Conservation (phyloP, 1,284 basidiomycete species). For the Trametes polyzona region DNA sequence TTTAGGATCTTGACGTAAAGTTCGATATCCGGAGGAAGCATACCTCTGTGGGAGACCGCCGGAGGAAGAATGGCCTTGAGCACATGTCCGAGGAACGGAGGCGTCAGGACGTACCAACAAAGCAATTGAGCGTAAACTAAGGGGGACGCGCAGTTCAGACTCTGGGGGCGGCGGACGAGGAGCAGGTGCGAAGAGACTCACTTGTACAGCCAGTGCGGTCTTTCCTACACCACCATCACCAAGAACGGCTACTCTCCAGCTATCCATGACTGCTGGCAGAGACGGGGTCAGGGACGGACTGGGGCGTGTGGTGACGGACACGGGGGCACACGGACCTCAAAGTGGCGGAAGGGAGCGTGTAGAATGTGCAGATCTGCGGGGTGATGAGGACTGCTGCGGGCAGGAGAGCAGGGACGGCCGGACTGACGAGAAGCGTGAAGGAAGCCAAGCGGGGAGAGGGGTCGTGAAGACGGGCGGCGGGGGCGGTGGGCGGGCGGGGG, state of each 20-base stretch:
- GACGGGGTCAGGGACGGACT: conserved; percentile 7
- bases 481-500: conserved; percentile 23
- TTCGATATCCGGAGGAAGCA: neutral
- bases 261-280: conserved; percentile 69
- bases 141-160: neutral
- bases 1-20: neutral
- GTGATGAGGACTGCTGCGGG: conserved; percentile 14
- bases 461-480: conserved; percentile 19
- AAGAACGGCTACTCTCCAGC: conserved; percentile 92
- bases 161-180: conserved; percentile 11
- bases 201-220: conserved; percentile 95
- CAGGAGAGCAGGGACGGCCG: conserved; percentile 13
- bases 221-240: conserved; percentile 99
- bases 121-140: conserved; percentile 91
- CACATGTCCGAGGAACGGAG: conserved; percentile 23
- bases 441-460: conserved; percentile 22
- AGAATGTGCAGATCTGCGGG: conserved; percentile 30
- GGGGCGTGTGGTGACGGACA: neutral
- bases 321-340: conserved; percentile 24
- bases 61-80: conserved; percentile 23
- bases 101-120: conserved; percentile 68
- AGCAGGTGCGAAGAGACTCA: conserved; percentile 39
- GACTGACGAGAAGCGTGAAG: conserved; percentile 37
- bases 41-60: conserved; percentile 26
- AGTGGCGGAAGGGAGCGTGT: conserved; percentile 30